phyloP scores from a whole-genome alignment of 768 basidiomycete species.

The Terana coerulea region DNA sequence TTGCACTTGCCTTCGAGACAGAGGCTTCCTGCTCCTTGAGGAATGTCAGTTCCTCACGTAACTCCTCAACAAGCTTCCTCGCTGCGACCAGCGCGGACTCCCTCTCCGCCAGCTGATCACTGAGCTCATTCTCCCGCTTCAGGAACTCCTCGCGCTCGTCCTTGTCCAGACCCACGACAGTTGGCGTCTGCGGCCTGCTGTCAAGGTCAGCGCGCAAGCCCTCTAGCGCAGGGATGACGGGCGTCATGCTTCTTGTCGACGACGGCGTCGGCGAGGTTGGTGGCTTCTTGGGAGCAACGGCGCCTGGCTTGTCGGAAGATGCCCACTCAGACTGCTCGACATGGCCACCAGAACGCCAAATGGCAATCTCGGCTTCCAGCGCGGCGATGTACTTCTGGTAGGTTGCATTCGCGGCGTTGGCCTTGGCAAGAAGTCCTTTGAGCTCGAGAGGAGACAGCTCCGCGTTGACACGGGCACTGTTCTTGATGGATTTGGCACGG shows the following conservation, averaged over 20 bases:
- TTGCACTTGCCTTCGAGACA: slow-evolving; percentile 59
- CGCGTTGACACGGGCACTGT: slow-evolving; percentile 96
- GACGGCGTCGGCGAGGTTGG: slow-evolving; percentile 63
- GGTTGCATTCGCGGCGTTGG: slow-evolving; percentile 73
- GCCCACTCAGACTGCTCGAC: slow-evolving; percentile 88
- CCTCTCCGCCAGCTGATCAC: slow-evolving; percentile 87
- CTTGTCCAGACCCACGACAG: slow-evolving; percentile 83
- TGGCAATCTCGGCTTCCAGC: slow-evolving; percentile 85
- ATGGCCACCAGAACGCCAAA: slow-evolving; percentile 84
- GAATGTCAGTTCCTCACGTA: slow-evolving; percentile 85
- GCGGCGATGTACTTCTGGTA: slow-evolving; percentile 85
- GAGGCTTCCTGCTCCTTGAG: slow-evolving; percentile 87
- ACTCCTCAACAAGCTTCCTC: slow-evolving; percentile 83
- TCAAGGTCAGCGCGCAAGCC: slow-evolving; percentile 68
- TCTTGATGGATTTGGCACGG: slow-evolving; percentile 99
- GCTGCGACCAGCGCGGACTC: slow-evolving; percentile 77
- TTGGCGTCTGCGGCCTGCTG: slow-evolving; percentile 90
- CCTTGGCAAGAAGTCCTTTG: slow-evolving; percentile 87
- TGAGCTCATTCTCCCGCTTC: slow-evolving; percentile 93
- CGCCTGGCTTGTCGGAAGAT: slow-evolving; percentile 52
- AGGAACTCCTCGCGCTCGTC: slow-evolving; percentile 98
- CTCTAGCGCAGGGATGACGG: slow-evolving; percentile 71
- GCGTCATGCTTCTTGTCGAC: slow-evolving; percentile 64
- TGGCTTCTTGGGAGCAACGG: slow-evolving; percentile 43
- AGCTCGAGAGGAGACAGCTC: slow-evolving; percentile 96